phyloP scores from a whole-genome alignment of 2,329 filamentous ascomycete species.

The Claviceps pazoutovae region DNA sequence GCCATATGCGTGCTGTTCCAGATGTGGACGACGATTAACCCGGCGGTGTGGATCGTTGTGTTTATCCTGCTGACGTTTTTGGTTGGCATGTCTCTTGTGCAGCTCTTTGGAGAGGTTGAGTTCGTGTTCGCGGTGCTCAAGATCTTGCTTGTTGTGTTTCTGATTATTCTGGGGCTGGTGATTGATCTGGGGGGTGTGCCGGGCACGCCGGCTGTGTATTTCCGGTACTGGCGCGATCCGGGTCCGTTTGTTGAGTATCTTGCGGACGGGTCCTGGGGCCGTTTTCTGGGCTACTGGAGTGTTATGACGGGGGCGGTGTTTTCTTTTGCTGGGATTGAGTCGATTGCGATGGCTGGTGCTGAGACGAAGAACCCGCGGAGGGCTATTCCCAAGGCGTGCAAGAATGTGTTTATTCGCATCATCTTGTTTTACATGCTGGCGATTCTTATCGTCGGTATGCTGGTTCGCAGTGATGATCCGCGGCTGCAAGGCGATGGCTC shows the following conservation, averaged over 20 bases:
- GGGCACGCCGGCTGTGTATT: constrained; percentile 45
- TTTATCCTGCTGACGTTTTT: constrained; percentile 40
- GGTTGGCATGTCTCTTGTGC: constrained; percentile 43
- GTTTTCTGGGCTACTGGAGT: constrained; percentile 53
- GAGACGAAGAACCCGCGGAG: constrained; percentile 41
- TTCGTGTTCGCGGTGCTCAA: constrained; percentile 39
- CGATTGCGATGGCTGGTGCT: constrained; percentile 46
- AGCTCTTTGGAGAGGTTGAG: constrained; percentile 47
- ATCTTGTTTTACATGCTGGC: constrained; percentile 48
- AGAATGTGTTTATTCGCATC: constrained; percentile 44
- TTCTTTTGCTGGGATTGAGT: constrained; percentile 53
- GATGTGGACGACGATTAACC: constrained; percentile 47
- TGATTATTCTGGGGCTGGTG: constrained; percentile 48
- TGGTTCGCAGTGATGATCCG: constrained; percentile 45
- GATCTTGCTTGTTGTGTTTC: constrained; percentile 45
- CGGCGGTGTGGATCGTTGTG: constrained; percentile 32
- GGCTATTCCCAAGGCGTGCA: constrained; percentile 40
- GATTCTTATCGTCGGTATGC: constrained; percentile 56
- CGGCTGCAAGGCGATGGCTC: constrained; percentile 35
- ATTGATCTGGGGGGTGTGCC: constrained; percentile 50
- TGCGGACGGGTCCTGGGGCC: constrained; percentile 41
- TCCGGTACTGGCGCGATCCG: constrained; percentile 55
- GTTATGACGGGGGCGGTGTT: constrained; percentile 51
- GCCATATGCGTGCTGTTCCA: constrained; percentile 48
- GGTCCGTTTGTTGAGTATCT: constrained; percentile 55